Conservation (phyloP, 192 early-diverging fungal genomes). For the Rhizophagus sp. region DNA sequence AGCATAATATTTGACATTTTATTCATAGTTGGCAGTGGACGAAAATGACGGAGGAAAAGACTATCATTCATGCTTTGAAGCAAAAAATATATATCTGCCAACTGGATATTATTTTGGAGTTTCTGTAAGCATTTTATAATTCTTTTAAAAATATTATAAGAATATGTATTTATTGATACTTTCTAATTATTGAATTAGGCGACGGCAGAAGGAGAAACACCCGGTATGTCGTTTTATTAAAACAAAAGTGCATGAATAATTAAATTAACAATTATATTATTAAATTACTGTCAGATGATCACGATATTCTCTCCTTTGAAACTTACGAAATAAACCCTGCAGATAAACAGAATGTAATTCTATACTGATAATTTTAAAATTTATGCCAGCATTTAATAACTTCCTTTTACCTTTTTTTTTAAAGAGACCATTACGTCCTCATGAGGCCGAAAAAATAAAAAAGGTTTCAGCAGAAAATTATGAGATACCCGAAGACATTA, state of each 20-base stretch:
- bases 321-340: slow-evolving; percentile 69
- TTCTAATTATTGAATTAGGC: slow-evolving; percentile 34
- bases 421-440: slow-evolving; percentile 16
- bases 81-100: slow-evolving; percentile 56
- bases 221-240: slow-evolving; percentile 4
- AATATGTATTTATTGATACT: not conserved
- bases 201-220: slow-evolving; percentile 10
- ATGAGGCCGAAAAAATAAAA: slow-evolving; percentile 14
- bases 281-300: slow-evolving; percentile 61
- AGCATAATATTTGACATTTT: slow-evolving; percentile 11
- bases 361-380: not conserved
- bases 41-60: slow-evolving; percentile 49
- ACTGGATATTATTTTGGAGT: slow-evolving; percentile 76
- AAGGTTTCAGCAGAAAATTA: not conserved
- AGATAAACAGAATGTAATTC: slow-evolving; percentile 41
- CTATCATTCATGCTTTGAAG: slow-evolving; percentile 60
- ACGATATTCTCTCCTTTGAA: slow-evolving; percentile 71
- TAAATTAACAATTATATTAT: not conserved
- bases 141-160: not conserved
- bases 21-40: slow-evolving; percentile 47
- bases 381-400: not conserved
- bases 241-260: not conserved
- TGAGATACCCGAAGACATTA: slow-evolving; percentile 18
- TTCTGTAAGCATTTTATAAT: slow-evolving; percentile 41
- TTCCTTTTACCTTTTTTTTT: not conserved